These are phyloP conservation scores for Neonectria magnoliae DNA, from an alignment of 2,329 filamentous ascomycete genomes.

Conservation along the genomic window DNA sequence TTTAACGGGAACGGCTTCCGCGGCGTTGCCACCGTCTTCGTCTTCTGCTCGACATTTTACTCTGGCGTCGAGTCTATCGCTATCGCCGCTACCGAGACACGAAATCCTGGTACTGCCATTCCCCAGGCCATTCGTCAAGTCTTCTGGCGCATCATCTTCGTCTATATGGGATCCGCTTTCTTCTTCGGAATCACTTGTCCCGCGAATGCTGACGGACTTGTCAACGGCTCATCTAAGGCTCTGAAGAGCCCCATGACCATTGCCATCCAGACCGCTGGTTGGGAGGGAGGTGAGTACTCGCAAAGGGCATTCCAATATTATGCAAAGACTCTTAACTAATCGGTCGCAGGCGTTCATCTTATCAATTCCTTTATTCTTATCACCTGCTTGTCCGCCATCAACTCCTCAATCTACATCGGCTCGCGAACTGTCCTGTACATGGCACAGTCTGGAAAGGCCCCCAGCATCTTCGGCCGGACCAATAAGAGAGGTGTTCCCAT, in stretches of 20 bases:
- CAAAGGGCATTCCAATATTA: neutral
- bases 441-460: constrained; percentile 78
- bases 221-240: constrained; percentile 69
- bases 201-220: constrained; percentile 70
- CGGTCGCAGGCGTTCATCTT: constrained; percentile 65
- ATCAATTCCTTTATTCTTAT: constrained; percentile 83
- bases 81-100: constrained; percentile 70
- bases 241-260: constrained; percentile 79
- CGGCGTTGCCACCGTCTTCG: constrained; percentile 72
- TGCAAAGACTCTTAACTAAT: constrained; percentile 14
- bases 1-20: constrained; percentile 74
- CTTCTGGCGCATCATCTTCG: constrained; percentile 69
- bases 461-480: constrained; percentile 74
- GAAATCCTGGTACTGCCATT: constrained; percentile 65
- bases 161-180: constrained; percentile 76
- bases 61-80: constrained; percentile 73
- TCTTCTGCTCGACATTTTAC: constrained; percentile 77
- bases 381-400: constrained; percentile 77
- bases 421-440: constrained; percentile 80
- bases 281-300: constrained; percentile 64
- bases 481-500: constrained; percentile 70
- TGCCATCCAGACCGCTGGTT: constrained; percentile 78
- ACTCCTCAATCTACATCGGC: constrained; percentile 81
- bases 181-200: constrained; percentile 81
- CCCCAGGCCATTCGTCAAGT: constrained; percentile 68